These are phyloP conservation scores for Ilex asprella DNA, from an alignment of 257 asterid genomes.

Conservation along the genomic window DNA sequence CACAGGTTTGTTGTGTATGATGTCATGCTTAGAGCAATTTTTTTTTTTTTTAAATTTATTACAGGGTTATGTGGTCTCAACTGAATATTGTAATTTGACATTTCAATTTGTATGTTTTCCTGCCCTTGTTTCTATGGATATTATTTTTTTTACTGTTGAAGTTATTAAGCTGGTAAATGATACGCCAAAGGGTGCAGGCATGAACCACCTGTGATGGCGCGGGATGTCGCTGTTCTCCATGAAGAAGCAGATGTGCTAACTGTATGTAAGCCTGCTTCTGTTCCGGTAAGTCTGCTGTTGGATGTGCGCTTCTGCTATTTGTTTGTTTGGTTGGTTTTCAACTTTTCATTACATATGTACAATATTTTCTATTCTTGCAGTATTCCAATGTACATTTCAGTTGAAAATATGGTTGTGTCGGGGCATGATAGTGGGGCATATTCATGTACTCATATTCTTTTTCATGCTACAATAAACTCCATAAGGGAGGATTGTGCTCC, in stretches of 20 bases:
- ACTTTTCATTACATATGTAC: not conserved
- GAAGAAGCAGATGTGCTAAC: conserved; percentile 72
- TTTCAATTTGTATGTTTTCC: not conserved
- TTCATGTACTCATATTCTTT: too few relatives aligned
- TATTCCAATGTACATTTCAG: not conserved
- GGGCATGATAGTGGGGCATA: too few relatives aligned
- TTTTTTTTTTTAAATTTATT: too few relatives aligned
- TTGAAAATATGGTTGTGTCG: too few relatives aligned
- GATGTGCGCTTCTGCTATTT: conserved; percentile 7
- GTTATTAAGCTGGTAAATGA: conserved; percentile 30
- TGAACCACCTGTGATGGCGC: conserved; percentile 95
- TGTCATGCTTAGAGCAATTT: not conserved
- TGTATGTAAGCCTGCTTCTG: conserved; percentile 88
- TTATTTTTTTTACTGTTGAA: conserved; percentile 5
- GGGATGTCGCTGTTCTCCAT: conserved; percentile 66
- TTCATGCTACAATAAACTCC: too few relatives aligned
- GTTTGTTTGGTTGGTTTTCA: conserved; percentile 1
- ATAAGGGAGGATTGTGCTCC: too few relatives aligned
- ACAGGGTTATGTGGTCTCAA: too few relatives aligned
- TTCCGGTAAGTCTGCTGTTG: conserved; percentile 65
- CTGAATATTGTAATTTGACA: not conserved
- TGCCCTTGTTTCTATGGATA: not conserved
- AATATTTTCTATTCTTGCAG: not conserved
- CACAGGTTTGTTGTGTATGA: conserved; percentile 52
- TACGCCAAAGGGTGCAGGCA: conserved; percentile 76